Conservation (phyloP, 176 grass and related monocot species). For the Coix lacrymajobi region DNA sequence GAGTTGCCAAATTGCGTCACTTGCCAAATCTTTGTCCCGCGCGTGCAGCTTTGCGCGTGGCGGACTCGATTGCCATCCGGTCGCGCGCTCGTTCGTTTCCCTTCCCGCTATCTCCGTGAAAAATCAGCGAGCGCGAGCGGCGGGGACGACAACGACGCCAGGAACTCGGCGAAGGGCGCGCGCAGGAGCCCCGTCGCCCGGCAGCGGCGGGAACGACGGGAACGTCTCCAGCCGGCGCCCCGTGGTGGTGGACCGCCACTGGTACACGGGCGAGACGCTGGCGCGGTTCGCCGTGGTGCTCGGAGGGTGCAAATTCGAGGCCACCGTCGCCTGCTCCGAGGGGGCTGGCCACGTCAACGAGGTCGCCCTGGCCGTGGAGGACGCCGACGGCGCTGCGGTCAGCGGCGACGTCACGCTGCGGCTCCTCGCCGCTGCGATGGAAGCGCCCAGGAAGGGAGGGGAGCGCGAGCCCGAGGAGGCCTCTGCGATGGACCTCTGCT, state of each 20-base stretch:
- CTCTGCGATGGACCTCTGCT: too few relatives aligned
- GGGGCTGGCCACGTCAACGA: conserved; percentile 25
- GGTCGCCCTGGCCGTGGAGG: conserved; percentile 45
- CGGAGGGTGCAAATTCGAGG: conserved; percentile 44
- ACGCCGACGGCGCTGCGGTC: conserved; percentile 46
- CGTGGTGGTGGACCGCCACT: conserved; percentile 49
- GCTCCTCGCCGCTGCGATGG: conserved; percentile 42
- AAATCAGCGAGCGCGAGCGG: too few relatives aligned
- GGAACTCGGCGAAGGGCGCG: too few relatives aligned
- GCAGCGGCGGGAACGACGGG: too few relatives aligned
- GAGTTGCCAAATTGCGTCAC: too few relatives aligned
- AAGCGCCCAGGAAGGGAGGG: conserved; percentile 19
- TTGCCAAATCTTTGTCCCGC: too few relatives aligned
- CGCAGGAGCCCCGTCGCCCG: too few relatives aligned
- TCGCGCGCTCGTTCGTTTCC: too few relatives aligned
- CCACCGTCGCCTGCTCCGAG: conserved; percentile 42
- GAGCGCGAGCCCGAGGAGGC: conserved; percentile 13
- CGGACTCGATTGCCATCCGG: too few relatives aligned
- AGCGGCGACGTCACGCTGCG: conserved; percentile 38
- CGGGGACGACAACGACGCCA: too few relatives aligned
- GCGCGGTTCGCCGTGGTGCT: conserved; percentile 63
- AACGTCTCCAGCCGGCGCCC: conserved; percentile 56
- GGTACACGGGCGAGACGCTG: conserved; percentile 69
- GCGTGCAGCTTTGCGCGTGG: too few relatives aligned
- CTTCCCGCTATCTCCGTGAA: too few relatives aligned